A percentile compares a stretch with the other conserved stretches of the same genome.
Evolutionary conservation across 108 stramenopile genomes (phyloP).

Genomic region (Asterionellopsis glacialis): DNA sequence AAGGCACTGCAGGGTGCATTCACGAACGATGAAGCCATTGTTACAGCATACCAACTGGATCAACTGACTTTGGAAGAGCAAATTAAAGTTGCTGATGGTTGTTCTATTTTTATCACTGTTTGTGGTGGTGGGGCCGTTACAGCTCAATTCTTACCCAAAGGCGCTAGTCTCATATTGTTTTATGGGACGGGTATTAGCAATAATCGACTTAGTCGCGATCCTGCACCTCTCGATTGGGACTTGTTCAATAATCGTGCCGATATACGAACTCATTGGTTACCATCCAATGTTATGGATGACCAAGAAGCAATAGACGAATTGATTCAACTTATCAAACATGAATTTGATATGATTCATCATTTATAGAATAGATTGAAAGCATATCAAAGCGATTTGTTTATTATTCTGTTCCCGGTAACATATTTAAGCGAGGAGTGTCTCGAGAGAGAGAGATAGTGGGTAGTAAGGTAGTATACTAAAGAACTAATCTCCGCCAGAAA

Average conservation of each 20-base stretch:
- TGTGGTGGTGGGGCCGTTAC: conserved; percentile 53
- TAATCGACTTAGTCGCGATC: conserved; percentile 7
- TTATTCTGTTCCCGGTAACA: too few species aligned
- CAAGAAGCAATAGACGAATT: conserved; percentile 21
- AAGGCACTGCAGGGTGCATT: conserved; percentile 8
- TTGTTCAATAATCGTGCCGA: conserved; percentile 36
- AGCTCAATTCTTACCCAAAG: conserved; percentile 48
- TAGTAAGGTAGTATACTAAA: too few species aligned
- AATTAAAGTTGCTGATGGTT: conserved; percentile 22
- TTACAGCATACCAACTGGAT: conserved; percentile 1
- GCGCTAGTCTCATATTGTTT: conserved; percentile 31
- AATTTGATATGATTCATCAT: conserved; percentile 31
- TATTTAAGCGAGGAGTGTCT: too few species aligned
- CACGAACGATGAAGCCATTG: background rate
- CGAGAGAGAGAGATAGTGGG: too few species aligned
- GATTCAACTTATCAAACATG: conserved; percentile 29
- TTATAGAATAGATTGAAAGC: background rate
- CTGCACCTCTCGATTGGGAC: conserved; percentile 59
- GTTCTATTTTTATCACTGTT: conserved; percentile 37
- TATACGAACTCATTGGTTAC: conserved; percentile 55
- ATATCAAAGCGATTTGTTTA: too few species aligned
- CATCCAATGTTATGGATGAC: conserved; percentile 11
- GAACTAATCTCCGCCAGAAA: too few species aligned
- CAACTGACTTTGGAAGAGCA: conserved; percentile 30
- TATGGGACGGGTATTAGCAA: conserved; percentile 29